Evolutionary conservation across 2,329 filamentous ascomycete species (phyloP), one percentile per base, ranked within the genome.

Genomic region (Venturia carpophila): DNA sequence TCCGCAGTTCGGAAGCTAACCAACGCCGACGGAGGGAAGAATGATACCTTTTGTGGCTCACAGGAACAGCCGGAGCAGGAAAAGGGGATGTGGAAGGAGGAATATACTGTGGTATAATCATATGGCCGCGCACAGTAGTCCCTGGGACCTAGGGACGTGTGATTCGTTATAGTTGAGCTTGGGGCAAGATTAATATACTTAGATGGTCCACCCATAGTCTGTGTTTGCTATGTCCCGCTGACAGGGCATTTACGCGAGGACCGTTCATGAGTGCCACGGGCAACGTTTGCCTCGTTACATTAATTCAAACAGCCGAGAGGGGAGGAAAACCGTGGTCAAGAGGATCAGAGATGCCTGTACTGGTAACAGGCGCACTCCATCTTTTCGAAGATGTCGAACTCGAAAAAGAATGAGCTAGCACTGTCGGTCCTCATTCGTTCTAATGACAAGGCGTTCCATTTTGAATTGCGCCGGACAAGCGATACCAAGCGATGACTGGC

Each of bases 181-280:
- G 52, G 49, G 9, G 30, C 27, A 21, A 37, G 10, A 30, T 58
- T 58, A 58, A 58, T 58, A 58, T 58, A 58, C 27, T 19, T 58
- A n/a, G 27, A 58, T 58, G 15, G 49, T 56, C 30, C 27, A 27
- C 49, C 49, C 49, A 56, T 56, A 27, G 9, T 27, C 27, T 13
- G 19, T 34, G 30, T 34, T 34, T 34, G 6, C n/a, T n/a, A n/a
- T 56, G 37, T 56, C 52, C 52, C 27, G 52, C 24, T 55, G 49
- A 27, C 27, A 30, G 49, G 49, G 49, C 27, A 55, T 5, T 9
- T 47, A n/a, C n/a, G 7, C n/a, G 45, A 47, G 45, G 45, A 47
- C 7, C n/a, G 45, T 19, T 9, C 5, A 47, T 5, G 45, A 47
- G n/a, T 11, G n/a, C 3, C 10, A n/a, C n/a, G 7, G 2, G n/a